A percentile compares a stretch with the other conserved stretches of the same genome.
Evolutionary conservation across 2,329 filamentous ascomycete species (phyloP).

Genomic region (Tolypocladium capitatum): DNA sequence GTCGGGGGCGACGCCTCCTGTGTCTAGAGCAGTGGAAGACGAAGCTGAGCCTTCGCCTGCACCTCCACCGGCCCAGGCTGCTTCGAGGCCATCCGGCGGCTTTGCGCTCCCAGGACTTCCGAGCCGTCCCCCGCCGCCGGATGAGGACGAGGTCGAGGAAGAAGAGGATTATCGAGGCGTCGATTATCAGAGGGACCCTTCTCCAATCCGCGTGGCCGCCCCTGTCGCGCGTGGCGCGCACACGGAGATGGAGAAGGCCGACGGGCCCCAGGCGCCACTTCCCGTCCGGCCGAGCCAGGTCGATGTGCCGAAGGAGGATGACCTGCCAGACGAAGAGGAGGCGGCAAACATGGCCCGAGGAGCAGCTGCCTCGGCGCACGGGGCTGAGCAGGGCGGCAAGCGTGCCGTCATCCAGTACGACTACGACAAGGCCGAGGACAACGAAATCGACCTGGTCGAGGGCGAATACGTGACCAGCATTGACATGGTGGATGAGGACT

Average conservation of each 20-base stretch:
- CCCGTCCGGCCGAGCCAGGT: slow-evolving; percentile 53
- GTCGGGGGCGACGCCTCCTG: slow-evolving; percentile 23
- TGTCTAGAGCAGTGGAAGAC: slow-evolving; percentile 18
- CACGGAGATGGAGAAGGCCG: slow-evolving; percentile 36
- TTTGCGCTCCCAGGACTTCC: slow-evolving; percentile 70
- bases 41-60: slow-evolving; percentile 30
- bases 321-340: slow-evolving; percentile 51
- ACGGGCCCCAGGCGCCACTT: slow-evolving; percentile 37
- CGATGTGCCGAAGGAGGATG: slow-evolving; percentile 49
- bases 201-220: slow-evolving; percentile 74
- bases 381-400: slow-evolving; percentile 37
- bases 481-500: slow-evolving; percentile 95
- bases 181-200: slow-evolving; percentile 42
- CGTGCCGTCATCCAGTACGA: slow-evolving; percentile 80
- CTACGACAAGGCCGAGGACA: slow-evolving; percentile 95
- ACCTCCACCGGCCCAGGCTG: slow-evolving; percentile 36
- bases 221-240: slow-evolving; percentile 58
- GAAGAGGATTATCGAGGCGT: slow-evolving; percentile 29
- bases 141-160: slow-evolving; percentile 41
- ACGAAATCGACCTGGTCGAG: slow-evolving; percentile 83
- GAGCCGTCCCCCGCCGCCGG: slow-evolving; percentile 40
- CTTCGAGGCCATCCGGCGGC: slow-evolving; percentile 58
- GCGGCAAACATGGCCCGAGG: slow-evolving; percentile 46
- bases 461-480: slow-evolving; percentile 83
- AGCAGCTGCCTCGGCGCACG: slow-evolving; percentile 35